Conservation (phyloP, 768 basidiomycete genomes). For the Termitomyces sp. region DNA sequence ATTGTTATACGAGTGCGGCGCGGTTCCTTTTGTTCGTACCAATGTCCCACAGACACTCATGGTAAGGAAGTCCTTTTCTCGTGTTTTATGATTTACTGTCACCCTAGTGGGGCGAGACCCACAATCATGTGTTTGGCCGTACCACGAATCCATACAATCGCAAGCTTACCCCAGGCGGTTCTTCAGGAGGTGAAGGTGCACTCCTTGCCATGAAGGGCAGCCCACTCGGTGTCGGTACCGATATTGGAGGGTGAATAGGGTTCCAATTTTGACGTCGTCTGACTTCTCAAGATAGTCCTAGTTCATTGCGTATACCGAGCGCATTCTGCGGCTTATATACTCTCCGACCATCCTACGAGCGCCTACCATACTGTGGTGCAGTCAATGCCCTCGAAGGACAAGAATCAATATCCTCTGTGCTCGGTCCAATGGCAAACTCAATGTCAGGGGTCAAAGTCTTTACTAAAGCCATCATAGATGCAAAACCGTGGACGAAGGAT, state of each 20-base stretch:
- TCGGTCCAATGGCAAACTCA: constrained; percentile 51
- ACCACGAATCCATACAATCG: constrained; percentile 59
- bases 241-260: constrained; percentile 48
- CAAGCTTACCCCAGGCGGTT: constrained; percentile 53
- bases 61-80: constrained; percentile 19
- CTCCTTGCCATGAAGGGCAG: constrained; percentile 55
- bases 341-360: constrained; percentile 48
- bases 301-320: constrained; percentile 52
- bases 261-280: neutral
- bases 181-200: constrained; percentile 64
- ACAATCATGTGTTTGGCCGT: constrained; percentile 57
- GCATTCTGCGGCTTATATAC: constrained; percentile 54
- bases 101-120: constrained; percentile 46
- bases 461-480: constrained; percentile 42
- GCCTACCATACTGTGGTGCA: constrained; percentile 50
- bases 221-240: constrained; percentile 57
- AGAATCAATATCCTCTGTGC: constrained; percentile 49
- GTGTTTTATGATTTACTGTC: constrained; percentile 3
- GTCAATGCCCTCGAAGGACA: constrained; percentile 48
- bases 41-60: constrained; percentile 54
- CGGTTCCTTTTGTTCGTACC: constrained; percentile 50
- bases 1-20: constrained; percentile 48
- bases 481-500: constrained; percentile 51
- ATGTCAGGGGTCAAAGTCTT: constrained; percentile 48
- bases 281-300: constrained; percentile 11